phyloP scores from a whole-genome alignment of 1,139 yeast genomes.

The Saccharomyces hybrid region DNA sequence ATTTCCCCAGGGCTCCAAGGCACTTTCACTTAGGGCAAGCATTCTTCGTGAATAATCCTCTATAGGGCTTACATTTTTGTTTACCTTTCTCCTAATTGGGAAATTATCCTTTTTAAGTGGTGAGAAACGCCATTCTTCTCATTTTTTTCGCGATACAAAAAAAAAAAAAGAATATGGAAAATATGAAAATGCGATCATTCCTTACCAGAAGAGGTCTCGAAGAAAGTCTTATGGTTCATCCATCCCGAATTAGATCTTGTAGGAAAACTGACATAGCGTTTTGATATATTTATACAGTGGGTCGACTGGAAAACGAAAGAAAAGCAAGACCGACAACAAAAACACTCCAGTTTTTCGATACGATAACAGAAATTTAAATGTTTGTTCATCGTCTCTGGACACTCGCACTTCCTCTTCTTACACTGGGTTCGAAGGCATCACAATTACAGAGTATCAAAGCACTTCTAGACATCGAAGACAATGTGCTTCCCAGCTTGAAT shows the following conservation, averaged over 20 bases:
- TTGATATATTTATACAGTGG: neutral
- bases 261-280: neutral
- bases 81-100: neutral
- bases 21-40: neutral
- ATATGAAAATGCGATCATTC: neutral
- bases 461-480: conserved; percentile 8
- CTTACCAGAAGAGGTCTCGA: neutral
- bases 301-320: neutral
- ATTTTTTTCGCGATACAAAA: neutral
- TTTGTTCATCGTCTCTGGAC: conserved; percentile 3
- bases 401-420: conserved; percentile 1
- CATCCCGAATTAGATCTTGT: neutral
- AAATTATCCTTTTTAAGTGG: neutral
- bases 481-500: conserved; percentile 12
- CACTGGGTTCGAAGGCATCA: conserved; percentile 6
- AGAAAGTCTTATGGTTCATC: neutral
- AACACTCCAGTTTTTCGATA: neutral
- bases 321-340: neutral
- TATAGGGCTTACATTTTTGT: neutral
- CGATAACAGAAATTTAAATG: conserved; percentile 3
- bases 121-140: neutral
- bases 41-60: neutral
- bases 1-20: neutral
- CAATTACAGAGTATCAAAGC: conserved; percentile 15
- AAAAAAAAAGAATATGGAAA: neutral